Evolutionary conservation across 2,329 filamentous ascomycete genomes (phyloP), one percentile per base, ranked within the genome.

Genomic region (Lecanicillium sp.): DNA sequence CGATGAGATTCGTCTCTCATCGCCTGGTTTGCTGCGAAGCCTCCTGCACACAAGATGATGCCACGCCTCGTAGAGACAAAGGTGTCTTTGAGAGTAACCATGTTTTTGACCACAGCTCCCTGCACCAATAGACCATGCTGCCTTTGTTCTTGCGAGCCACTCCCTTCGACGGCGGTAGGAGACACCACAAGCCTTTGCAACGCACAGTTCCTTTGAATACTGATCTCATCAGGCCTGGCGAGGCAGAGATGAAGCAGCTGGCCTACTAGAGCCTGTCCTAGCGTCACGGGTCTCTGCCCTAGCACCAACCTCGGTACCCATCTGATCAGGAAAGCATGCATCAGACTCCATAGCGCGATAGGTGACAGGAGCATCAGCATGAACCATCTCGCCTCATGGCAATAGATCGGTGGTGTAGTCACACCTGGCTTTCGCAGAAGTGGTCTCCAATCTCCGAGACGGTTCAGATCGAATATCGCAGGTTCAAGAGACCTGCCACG

Each of bases 1-100:
- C 51, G 43, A 1, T 54, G 54, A 44, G 58, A 56, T 49, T 57
- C 39, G 17, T 59, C 45, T n/a, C 65, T 57, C 55, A 66, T 60
- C 9, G 50, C 43, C 6, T 45, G 35, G 41, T 66, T 65, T 14
- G 57, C 55, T 0, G 65, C 59, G 51, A 68, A 68, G 4, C 66
- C 66, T 5, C 63, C 66, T 6, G 62, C 63, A 6, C 59, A 58
- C 8, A 68, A 55, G 9, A 68, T 49, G 11, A 67, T 62, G 11
- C 61, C 64, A n/a, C 52, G 44, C 1, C 44, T 51, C 7, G 62
- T 58, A 2, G 56, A 45, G 40, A 67, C 54, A 2, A 46, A 51
- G 2, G 52, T 39, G 12, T 51, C 27, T 30, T 14, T 8, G 27
- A 30, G 14, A 14, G 27, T 30, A 14, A 8, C 14, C 27, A 30